Evolutionary conservation across 305 asterid species (phyloP).

Genomic region (Solanum hybrid): DNA sequence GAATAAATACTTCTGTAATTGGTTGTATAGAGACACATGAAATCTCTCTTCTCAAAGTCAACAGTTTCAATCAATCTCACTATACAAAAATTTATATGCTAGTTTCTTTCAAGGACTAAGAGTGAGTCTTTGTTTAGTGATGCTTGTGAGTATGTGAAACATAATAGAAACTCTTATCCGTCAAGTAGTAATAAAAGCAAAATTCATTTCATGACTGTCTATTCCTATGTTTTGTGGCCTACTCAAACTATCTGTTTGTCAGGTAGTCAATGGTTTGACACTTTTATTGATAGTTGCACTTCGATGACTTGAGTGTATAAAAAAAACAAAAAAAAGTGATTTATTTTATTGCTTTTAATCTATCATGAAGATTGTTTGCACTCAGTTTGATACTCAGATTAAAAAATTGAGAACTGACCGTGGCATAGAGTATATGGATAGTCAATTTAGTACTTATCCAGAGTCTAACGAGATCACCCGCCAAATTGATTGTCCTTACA

Average conservation of each 20-base stretch:
- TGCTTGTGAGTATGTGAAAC: neutral
- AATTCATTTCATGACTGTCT: neutral
- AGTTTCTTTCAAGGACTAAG: neutral
- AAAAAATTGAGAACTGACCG: no score
- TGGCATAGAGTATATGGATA: no score
- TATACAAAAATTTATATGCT: neutral
- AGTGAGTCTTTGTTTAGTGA: neutral
- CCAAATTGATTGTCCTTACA: neutral
- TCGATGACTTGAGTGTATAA: neutral
- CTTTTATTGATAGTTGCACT: neutral
- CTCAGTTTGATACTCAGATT: no score
- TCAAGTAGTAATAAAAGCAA: neutral
- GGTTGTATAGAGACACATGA: neutral
- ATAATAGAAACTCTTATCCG: neutral
- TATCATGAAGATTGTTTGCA: no score
- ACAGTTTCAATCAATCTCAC: neutral
- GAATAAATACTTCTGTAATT: neutral
- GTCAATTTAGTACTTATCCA: no score
- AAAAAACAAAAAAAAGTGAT: no score
- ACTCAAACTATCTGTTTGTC: neutral
- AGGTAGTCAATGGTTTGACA: neutral
- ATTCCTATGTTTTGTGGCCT: neutral
- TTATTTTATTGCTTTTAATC: no score
- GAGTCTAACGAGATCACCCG: no score
- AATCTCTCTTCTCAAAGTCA: neutral